phyloP scores from a whole-genome alignment of 2,329 filamentous ascomycete species.

The Fusarium liriodendri region DNA sequence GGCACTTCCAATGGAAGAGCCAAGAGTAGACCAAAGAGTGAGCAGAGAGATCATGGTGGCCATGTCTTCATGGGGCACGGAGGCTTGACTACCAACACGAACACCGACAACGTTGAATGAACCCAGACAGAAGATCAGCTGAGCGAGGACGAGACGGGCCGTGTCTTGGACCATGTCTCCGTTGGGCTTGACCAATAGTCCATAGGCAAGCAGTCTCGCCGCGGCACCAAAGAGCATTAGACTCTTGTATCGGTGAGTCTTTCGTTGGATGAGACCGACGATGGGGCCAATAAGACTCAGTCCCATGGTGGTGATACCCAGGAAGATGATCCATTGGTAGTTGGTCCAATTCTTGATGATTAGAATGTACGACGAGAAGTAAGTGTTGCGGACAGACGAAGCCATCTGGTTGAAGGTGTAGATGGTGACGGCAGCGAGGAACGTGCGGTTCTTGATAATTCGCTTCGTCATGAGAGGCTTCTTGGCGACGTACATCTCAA shows the following conservation, averaged over 20 bases:
- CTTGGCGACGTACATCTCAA: conserved; percentile 48
- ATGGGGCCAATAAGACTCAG: conserved; percentile 52
- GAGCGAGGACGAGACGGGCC: conserved; percentile 48
- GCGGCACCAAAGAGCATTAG: conserved; percentile 53
- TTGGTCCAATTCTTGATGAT: conserved; percentile 55
- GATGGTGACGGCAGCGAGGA: conserved; percentile 45
- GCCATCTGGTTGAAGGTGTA: conserved; percentile 51
- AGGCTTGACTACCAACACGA: conserved; percentile 54
- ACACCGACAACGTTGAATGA: conserved; percentile 54
- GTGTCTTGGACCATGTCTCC: conserved; percentile 49
- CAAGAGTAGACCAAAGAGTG: conserved; percentile 54
- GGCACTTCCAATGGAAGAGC: conserved; percentile 52
- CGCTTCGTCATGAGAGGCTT: conserved; percentile 49
- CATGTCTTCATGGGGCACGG: conserved; percentile 56
- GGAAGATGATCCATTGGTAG: conserved; percentile 56
- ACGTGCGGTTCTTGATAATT: conserved; percentile 47
- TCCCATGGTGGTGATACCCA: conserved; percentile 53
- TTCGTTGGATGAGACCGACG: conserved; percentile 49
- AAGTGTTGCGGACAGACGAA: conserved; percentile 50
- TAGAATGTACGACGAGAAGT: conserved; percentile 52
- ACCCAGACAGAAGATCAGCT: conserved; percentile 52
- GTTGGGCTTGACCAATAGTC: conserved; percentile 45
- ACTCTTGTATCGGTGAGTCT: conserved; percentile 55
- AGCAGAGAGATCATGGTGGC: conserved; percentile 52
- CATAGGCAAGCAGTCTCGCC: conserved; percentile 51